A percentile compares a stretch with the other conserved stretches of the same genome.
Evolutionary conservation across 306 rosid genomes (phyloP).

Genomic region (Adenanthera pavonina): DNA sequence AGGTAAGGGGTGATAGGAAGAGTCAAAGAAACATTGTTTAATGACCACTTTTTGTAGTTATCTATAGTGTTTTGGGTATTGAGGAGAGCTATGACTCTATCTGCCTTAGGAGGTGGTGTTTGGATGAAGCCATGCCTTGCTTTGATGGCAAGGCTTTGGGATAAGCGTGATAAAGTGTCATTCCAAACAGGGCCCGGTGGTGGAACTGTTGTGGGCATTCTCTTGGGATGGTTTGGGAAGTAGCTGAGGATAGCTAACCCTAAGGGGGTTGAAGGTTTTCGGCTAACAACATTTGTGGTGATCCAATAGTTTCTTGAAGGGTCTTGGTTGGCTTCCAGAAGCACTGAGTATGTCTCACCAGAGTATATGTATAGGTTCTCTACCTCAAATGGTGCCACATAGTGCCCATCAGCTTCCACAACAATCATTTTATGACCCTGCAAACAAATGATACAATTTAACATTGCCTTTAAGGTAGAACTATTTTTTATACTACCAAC

Average conservation of each 20-base stretch:
- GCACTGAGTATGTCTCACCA: slow-evolving; percentile 48
- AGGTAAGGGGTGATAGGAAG: slow-evolving; percentile 32
- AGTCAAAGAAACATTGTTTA: slow-evolving; percentile 23
- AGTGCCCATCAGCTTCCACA: slow-evolving; percentile 49
- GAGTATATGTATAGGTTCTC: slow-evolving; percentile 38
- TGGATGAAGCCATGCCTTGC: slow-evolving; percentile 21
- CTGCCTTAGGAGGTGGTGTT: slow-evolving; percentile 17
- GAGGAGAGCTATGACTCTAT: slow-evolving; percentile 42
- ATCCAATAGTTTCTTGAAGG: slow-evolving; percentile 42
- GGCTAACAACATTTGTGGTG: slow-evolving; percentile 29
- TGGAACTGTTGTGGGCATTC: slow-evolving; percentile 34
- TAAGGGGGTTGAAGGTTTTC: slow-evolving; percentile 32
- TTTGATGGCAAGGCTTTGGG: slow-evolving; percentile 37
- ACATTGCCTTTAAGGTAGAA: too few relatives aligned
- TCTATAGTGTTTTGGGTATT: slow-evolving; percentile 37
- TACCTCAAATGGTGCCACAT: slow-evolving; percentile 45
- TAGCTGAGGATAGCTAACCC: slow-evolving; percentile 43
- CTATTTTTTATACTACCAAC: too few relatives aligned
- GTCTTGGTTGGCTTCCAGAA: slow-evolving; percentile 35
- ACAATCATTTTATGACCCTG: slow-evolving; percentile 43
- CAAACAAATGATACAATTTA: slow-evolving; percentile 5
- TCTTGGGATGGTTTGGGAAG: slow-evolving; percentile 23
- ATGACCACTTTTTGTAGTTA: slow-evolving; percentile 6
- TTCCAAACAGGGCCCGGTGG: slow-evolving; percentile 41
- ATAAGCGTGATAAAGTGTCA: slow-evolving; percentile 8